Percentiles rank a stretch among this genome's conserved stretches.
These are phyloP conservation scores for Inga leiocalycina DNA, from an alignment of 306 rosid species.

Conservation along the genomic window DNA sequence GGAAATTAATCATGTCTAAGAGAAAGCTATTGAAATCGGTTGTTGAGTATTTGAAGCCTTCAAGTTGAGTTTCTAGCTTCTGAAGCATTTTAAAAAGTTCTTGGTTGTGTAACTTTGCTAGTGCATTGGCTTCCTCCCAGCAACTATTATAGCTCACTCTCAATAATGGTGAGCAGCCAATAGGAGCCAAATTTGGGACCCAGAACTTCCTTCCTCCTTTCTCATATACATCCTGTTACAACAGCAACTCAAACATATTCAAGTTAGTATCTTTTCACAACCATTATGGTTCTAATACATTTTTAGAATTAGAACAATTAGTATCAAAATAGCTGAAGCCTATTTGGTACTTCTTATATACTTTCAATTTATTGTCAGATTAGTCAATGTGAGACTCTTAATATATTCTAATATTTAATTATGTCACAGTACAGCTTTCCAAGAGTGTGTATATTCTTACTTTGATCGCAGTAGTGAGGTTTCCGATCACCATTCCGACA, in stretches of 20 bases:
- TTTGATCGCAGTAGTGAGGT: no score
- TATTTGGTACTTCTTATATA: no score
- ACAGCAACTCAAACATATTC: not conserved
- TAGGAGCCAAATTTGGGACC: conserved; percentile 21
- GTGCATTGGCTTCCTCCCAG: not conserved
- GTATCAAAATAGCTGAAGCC: no score
- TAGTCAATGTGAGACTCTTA: no score
- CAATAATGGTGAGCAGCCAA: conserved; percentile 29
- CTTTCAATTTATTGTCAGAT: no score
- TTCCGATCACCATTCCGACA: no score
- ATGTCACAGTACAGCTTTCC: no score
- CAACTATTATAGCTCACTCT: not conserved
- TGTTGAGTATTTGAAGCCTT: not conserved
- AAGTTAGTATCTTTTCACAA: not conserved
- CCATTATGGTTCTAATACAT: no score
- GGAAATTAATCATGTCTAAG: not conserved
- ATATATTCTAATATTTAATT: no score
- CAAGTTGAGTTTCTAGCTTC: not conserved
- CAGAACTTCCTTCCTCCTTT: conserved; percentile 51
- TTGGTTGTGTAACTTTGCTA: not conserved
- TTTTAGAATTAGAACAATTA: no score
- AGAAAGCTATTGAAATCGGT: not conserved
- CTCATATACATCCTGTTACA: conserved; percentile 33
- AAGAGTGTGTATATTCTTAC: no score
- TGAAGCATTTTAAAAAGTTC: not conserved